Percentiles rank a stretch among this genome's conserved stretches.
phyloP scores from a whole-genome alignment of 2,329 filamentous ascomycete species.

The Falciphora oryzae region DNA sequence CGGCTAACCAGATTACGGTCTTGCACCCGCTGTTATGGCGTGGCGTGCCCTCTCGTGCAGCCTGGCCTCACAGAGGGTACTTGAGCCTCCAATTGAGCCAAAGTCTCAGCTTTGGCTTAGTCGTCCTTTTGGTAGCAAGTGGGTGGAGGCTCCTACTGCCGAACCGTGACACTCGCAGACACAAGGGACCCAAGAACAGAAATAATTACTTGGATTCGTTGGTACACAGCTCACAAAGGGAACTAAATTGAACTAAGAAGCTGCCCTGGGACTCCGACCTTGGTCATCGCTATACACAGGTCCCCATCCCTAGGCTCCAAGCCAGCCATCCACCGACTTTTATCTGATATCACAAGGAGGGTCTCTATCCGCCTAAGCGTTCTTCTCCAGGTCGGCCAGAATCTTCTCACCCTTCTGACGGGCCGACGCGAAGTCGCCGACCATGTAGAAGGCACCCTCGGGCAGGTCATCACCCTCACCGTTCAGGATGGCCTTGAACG shows the following conservation, averaged over 20 bases:
- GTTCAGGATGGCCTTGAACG: slow-evolving; percentile 94
- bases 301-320: slow-evolving; percentile 27
- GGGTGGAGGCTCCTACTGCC: no score
- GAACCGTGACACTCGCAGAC: no score
- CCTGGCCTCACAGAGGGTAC: no score
- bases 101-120: no score
- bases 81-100: no score
- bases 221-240: slow-evolving; percentile 51
- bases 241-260: slow-evolving; percentile 50
- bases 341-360: slow-evolving; percentile 14
- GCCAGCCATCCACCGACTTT: slow-evolving; percentile 18
- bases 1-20: no score
- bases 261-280: slow-evolving; percentile 36
- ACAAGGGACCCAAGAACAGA: no score
- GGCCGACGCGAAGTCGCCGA: slow-evolving; percentile 90
- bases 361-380: slow-evolving; percentile 26
- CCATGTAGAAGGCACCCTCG: slow-evolving; percentile 96
- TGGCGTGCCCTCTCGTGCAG: no score
- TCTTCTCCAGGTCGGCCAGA: slow-evolving; percentile 81
- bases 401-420: slow-evolving; percentile 99
- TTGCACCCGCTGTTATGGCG: no score
- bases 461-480: slow-evolving; percentile 95
- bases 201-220: not conserved
- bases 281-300: slow-evolving; percentile 55
- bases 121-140: no score